Conservation (phyloP, 768 basidiomycete species). For the Xanthoconium stramineum region DNA sequence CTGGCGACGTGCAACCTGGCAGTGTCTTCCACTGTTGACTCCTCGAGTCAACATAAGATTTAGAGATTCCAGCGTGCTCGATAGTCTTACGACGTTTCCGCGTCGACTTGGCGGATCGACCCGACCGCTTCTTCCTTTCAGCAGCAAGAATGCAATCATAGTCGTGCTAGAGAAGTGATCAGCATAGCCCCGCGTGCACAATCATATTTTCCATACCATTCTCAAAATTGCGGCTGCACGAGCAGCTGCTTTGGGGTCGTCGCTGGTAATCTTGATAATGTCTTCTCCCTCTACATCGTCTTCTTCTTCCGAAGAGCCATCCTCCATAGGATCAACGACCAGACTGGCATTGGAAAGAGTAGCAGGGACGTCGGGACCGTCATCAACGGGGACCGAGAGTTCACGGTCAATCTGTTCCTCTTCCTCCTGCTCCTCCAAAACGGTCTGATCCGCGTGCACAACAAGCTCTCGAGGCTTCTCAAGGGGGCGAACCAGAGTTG, state of each 20-base stretch:
- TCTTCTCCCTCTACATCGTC: constrained; percentile 38
- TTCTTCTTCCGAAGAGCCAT: constrained; percentile 25
- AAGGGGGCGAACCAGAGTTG: constrained; percentile 9
- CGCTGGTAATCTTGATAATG: constrained; percentile 80
- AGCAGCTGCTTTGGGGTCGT: constrained; percentile 83
- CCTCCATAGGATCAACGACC: constrained; percentile 2
- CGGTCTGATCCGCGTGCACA: constrained; percentile 15
- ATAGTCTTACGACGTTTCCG: constrained; percentile 39
- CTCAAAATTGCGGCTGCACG: constrained; percentile 92
- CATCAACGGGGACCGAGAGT: constrained; percentile 32
- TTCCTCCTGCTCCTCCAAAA: constrained; percentile 27
- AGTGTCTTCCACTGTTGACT: constrained; percentile 12
- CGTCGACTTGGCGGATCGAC: constrained; percentile 32
- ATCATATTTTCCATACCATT: constrained; percentile 51
- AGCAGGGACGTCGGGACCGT: neutral
- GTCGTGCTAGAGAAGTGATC: constrained; percentile 56
- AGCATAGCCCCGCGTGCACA: neutral
- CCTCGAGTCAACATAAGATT: constrained; percentile 16
- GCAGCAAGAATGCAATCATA: constrained; percentile 68
- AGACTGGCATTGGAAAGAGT: neutral
- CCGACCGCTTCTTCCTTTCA: constrained; percentile 24
- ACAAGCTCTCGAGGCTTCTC: neutral
- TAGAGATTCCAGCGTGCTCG: constrained; percentile 29
- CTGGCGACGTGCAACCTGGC: constrained; percentile 17
- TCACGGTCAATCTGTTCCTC: constrained; percentile 35